phyloP scores from a whole-genome alignment of 2,329 filamentous ascomycete genomes.

The Nothopassalora personata region DNA sequence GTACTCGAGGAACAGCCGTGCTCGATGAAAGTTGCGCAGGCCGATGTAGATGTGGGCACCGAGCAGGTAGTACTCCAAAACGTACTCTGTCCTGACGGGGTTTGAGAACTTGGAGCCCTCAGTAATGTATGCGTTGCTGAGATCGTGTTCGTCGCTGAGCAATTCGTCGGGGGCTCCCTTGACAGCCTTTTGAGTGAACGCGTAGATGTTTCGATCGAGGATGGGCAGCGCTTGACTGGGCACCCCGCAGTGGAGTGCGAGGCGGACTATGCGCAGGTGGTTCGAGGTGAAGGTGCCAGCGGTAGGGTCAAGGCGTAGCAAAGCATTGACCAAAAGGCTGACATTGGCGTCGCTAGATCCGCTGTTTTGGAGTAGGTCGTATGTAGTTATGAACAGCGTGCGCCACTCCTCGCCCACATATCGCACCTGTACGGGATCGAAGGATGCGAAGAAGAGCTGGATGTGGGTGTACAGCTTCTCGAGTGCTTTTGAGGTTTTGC shows the following conservation, averaged over 20 bases:
- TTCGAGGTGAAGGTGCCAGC: slow-evolving; percentile 61
- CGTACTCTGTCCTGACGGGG: slow-evolving; percentile 46
- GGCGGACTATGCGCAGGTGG: slow-evolving; percentile 54
- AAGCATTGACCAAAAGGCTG: slow-evolving; percentile 44
- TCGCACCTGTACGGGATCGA: slow-evolving; percentile 51
- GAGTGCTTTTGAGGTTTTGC: slow-evolving; percentile 29
- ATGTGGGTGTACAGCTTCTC: slow-evolving; percentile 44
- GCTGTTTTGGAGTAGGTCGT: slow-evolving; percentile 7
- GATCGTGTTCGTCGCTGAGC: slow-evolving; percentile 37
- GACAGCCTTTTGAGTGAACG: slow-evolving; percentile 48
- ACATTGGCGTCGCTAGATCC: slow-evolving; percentile 21
- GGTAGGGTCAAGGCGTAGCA: slow-evolving; percentile 62
- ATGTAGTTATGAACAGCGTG: slow-evolving; percentile 38
- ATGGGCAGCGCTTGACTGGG: slow-evolving; percentile 55
- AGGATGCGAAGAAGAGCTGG: slow-evolving; percentile 44
- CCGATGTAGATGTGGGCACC: slow-evolving; percentile 46
- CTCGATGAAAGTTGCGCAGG: slow-evolving; percentile 38
- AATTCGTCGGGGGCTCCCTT: slow-evolving; percentile 37
- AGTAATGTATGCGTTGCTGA: slow-evolving; percentile 56
- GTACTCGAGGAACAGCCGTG: slow-evolving; percentile 44
- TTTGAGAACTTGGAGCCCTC: slow-evolving; percentile 52
- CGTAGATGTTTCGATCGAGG: slow-evolving; percentile 61
- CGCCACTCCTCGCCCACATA: slow-evolving; percentile 49
- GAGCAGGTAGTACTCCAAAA: slow-evolving; percentile 53
- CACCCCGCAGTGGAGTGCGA: slow-evolving; percentile 52